phyloP scores from a whole-genome alignment of 345 rosid species.

The Litchi chinensis region DNA sequence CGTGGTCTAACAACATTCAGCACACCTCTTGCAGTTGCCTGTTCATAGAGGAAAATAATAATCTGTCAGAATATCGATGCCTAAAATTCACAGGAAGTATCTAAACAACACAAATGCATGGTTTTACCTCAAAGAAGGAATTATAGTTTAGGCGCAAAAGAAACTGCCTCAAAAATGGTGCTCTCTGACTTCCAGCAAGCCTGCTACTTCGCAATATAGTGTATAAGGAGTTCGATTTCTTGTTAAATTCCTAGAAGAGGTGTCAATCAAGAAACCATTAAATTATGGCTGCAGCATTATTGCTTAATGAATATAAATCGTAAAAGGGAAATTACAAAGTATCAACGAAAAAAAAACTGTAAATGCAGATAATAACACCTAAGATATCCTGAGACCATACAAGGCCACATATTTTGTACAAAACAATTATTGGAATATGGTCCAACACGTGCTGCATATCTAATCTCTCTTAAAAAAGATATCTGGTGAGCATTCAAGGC shows the following conservation, averaged over 20 bases:
- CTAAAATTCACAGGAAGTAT: not conserved
- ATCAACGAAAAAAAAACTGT: not conserved
- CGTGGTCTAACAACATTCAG: slow-evolving; percentile 82
- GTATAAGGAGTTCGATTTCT: slow-evolving; percentile 90
- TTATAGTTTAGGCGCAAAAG: slow-evolving; percentile 89
- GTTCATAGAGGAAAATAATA: slow-evolving; percentile 28
- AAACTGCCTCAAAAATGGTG: slow-evolving; percentile 91
- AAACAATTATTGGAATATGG: not conserved
- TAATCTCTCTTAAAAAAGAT: not conserved
- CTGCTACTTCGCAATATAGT: slow-evolving; percentile 91
- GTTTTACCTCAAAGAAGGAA: slow-evolving; percentile 83
- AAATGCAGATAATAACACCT: not conserved
- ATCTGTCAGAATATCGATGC: not conserved
- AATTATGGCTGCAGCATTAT: not conserved
- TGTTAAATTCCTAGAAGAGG: slow-evolving; percentile 79
- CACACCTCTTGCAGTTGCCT: slow-evolving; percentile 89
- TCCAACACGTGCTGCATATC: not conserved
- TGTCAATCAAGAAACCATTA: slow-evolving; percentile 11
- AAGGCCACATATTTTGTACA: not conserved
- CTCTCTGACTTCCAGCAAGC: slow-evolving; percentile 95
- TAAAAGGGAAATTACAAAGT: not conserved
- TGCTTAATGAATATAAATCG: not conserved
- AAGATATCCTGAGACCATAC: not conserved
- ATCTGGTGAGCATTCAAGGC: not conserved
- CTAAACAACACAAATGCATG: not conserved